Evolutionary conservation across 2,329 filamentous ascomycete species (phyloP).

Genomic region (Ophiostoma australiae): DNA sequence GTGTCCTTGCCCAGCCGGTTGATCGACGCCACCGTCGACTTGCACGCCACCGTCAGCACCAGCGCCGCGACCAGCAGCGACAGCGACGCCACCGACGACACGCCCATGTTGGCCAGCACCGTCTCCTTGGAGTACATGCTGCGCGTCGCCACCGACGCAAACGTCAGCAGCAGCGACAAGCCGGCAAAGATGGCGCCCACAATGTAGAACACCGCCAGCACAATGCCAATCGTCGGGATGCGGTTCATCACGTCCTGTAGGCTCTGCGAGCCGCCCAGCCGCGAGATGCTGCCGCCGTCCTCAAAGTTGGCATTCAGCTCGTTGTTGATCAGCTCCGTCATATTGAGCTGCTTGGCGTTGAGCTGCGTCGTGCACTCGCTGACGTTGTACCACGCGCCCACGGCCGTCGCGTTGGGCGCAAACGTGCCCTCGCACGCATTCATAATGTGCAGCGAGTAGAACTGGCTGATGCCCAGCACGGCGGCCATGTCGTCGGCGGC

Average conservation of each 20-base stretch:
- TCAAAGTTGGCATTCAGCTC: slow-evolving; percentile 43
- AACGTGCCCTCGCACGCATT: slow-evolving; percentile 34
- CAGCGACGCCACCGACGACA: slow-evolving; percentile 37
- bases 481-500: slow-evolving; percentile 30
- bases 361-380: slow-evolving; percentile 30
- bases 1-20: slow-evolving; percentile 36
- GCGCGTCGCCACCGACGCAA: slow-evolving; percentile 33
- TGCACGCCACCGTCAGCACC: slow-evolving; percentile 22
- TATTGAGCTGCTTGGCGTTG: slow-evolving; percentile 35
- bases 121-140: slow-evolving; percentile 25
- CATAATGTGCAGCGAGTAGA: slow-evolving; percentile 35
- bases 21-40: slow-evolving; percentile 26
- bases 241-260: slow-evolving; percentile 46
- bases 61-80: slow-evolving; percentile 26
- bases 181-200: slow-evolving; percentile 42
- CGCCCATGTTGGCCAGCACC: slow-evolving; percentile 37
- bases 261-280: slow-evolving; percentile 43
- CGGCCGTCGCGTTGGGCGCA: slow-evolving; percentile 30
- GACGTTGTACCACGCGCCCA: slow-evolving; percentile 29
- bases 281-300: slow-evolving; percentile 41
- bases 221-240: slow-evolving; percentile 47
- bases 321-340: slow-evolving; percentile 44
- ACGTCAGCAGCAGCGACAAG: slow-evolving; percentile 43
- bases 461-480: slow-evolving; percentile 34
- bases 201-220: slow-evolving; percentile 47